phyloP scores from a whole-genome alignment of 1,284 basidiomycete species.

The Cryptococcus maquisensis region DNA sequence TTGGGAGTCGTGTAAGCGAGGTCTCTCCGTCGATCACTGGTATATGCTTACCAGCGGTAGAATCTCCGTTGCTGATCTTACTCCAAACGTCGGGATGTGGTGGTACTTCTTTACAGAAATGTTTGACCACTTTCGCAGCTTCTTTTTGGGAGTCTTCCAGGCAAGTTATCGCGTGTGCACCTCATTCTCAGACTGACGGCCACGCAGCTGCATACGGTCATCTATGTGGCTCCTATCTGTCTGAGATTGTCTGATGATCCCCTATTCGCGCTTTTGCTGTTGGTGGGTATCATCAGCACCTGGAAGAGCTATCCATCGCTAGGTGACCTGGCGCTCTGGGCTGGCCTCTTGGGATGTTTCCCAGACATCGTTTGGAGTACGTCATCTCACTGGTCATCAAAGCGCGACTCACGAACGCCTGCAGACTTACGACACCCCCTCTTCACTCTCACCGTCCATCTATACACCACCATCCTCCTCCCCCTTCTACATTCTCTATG shows the following conservation, averaged over 20 bases:
- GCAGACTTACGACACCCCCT: slow-evolving; percentile 83
- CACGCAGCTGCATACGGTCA: slow-evolving; percentile 69
- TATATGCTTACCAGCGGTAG: slow-evolving; percentile 47
- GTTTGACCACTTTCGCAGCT: slow-evolving; percentile 95
- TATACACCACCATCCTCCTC: slow-evolving; percentile 79
- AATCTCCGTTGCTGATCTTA: slow-evolving; percentile 72
- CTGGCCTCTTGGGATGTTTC: slow-evolving; percentile 74
- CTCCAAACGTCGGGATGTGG: slow-evolving; percentile 90
- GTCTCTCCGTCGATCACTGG: not conserved
- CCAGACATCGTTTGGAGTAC: slow-evolving; percentile 77
- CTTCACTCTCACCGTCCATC: slow-evolving; percentile 74
- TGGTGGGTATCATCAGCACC: slow-evolving; percentile 70
- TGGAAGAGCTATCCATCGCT: slow-evolving; percentile 93
- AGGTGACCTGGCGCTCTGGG: slow-evolving; percentile 79
- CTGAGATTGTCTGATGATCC: slow-evolving; percentile 88
- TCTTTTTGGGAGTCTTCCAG: slow-evolving; percentile 95
- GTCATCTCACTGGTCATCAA: slow-evolving; percentile 37
- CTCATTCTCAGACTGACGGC: not conserved
- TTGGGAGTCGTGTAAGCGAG: slow-evolving; percentile 75
- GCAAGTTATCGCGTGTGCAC: slow-evolving; percentile 51
- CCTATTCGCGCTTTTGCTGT: slow-evolving; percentile 70
- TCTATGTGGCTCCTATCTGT: slow-evolving; percentile 79
- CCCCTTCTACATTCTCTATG: slow-evolving; percentile 90
- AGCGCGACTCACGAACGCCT: slow-evolving; percentile 1
- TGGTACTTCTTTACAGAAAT: slow-evolving; percentile 99